Base-by-base conservation (phyloP, 2,329 filamentous ascomycete genomes). In the Xylariaceae sp. region DNA sequence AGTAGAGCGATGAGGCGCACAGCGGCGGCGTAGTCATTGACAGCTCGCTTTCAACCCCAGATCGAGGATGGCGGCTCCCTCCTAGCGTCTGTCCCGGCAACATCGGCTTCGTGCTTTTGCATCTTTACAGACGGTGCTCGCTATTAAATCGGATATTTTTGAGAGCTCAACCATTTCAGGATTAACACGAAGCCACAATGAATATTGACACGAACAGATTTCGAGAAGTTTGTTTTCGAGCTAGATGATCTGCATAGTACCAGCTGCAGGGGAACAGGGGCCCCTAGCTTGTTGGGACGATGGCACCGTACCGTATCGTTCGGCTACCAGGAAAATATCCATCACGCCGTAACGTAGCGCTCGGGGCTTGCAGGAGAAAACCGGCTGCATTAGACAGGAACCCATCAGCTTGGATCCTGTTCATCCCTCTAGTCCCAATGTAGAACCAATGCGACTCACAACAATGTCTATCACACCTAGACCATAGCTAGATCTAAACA, bases 391-490 rank as follows among this genome's bases (percentile, higher is more conserved):
- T 9, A 17, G 44, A 34, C n/a, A n/a, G n/a, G n/a, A n/a, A 17
- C 31, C 47, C 43, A 28, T 49, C 50, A 33, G 49, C 44, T 28
- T 14, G 55, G 44, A 29, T 54, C 48, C 16, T 8, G n/a, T 36
- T 49, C 12, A 48, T 17, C 50, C 45, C 26, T 4, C 28, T 50
- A n/a, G n/a, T n/a, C n/a, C n/a, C n/a, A n/a, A n/a, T n/a, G n/a
- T n/a, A n/a, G n/a, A n/a, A n/a, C 33, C 16, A 21, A 50, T 54
- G 55, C 33, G 49, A 45, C 55, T 45, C 12, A n/a, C 2, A 33
- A 11, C 29, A 33, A n/a, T 33, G n/a, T 33, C 17, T 36, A 14
- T 9, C 36, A 40, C 19, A 34, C 33, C n/a, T n/a, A n/a, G n/a
- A n/a, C n/a, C n/a, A n/a, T n/a, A n/a, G n/a, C n/a, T n/a, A n/a